These are phyloP conservation scores for Cercospora berteroae DNA, from an alignment of 2,329 filamentous ascomycete species.

Conservation along the genomic window DNA sequence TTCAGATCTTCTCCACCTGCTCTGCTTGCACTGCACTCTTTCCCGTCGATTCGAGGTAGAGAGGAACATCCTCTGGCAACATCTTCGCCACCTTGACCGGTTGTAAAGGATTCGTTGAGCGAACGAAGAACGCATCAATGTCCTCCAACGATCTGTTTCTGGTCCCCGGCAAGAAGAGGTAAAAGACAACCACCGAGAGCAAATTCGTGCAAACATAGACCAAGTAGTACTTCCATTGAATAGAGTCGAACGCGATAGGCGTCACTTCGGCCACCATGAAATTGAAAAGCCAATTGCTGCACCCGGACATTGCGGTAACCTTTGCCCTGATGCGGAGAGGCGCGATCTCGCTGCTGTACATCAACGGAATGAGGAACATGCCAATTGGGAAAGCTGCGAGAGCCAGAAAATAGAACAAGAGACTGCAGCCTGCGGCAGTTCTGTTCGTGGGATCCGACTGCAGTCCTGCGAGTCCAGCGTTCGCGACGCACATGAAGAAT, in stretches of 20 bases:
- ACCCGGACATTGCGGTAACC: conserved; percentile 42
- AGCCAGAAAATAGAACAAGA: conserved; percentile 32
- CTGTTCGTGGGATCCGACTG: conserved; percentile 23
- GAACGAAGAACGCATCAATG: conserved; percentile 34
- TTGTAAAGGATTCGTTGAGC: conserved; percentile 24
- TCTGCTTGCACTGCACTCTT: conserved; percentile 19
- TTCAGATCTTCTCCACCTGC: conserved; percentile 16
- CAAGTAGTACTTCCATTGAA: conserved; percentile 38
- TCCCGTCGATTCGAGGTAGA: conserved; percentile 18
- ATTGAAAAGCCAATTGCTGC: conserved; percentile 62
- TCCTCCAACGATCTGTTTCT: conserved; percentile 33
- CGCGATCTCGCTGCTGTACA: conserved; percentile 38
- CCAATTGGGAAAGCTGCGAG: conserved; percentile 33
- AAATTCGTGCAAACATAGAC: conserved; percentile 62
- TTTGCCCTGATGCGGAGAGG: conserved; percentile 33
- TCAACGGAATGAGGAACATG: conserved; percentile 34
- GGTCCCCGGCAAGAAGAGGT: conserved; percentile 33
- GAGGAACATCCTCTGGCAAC: conserved; percentile 25
- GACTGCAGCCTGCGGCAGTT: conserved; percentile 26
- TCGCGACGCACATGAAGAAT: conserved; percentile 30
- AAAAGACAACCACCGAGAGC: conserved; percentile 50
- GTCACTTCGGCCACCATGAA: conserved; percentile 42
- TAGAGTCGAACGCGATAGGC: conserved; percentile 57
- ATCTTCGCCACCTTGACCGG: conserved; percentile 26
- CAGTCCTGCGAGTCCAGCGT: conserved; percentile 28